A percentile compares a stretch with the other conserved stretches of the same genome.
phyloP scores from a whole-genome alignment of 768 basidiomycete species.

The Sporobolomyces phaffii region DNA sequence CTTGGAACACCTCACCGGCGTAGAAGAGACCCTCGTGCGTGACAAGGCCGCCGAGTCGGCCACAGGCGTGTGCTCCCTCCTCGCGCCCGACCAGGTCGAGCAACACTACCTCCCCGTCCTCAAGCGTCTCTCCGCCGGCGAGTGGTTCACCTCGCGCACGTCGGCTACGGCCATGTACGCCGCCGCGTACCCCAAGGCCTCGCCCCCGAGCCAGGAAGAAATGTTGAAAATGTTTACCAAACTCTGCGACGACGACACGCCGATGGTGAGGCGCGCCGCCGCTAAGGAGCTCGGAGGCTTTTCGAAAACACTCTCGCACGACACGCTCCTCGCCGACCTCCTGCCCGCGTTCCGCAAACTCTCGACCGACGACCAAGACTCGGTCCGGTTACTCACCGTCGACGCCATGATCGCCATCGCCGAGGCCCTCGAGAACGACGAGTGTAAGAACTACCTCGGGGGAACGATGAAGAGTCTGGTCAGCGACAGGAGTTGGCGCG shows the following conservation, averaged over 20 bases:
- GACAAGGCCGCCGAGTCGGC: slow-evolving; percentile 98
- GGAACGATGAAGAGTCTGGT: slow-evolving; percentile 82
- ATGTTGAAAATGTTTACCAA: slow-evolving; percentile 74
- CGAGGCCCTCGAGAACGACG: slow-evolving; percentile 71
- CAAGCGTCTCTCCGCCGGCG: slow-evolving; percentile 79
- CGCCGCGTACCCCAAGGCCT: slow-evolving; percentile 63
- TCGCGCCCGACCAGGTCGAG: slow-evolving; percentile 75
- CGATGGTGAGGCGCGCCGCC: slow-evolving; percentile 94
- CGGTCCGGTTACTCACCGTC: slow-evolving; percentile 88
- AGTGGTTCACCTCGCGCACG: slow-evolving; percentile 98
- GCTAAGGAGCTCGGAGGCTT: slow-evolving; percentile 81
- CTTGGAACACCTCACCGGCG: slow-evolving; percentile 87
- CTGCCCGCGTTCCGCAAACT: slow-evolving; percentile 88
- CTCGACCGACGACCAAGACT: slow-evolving; percentile 94
- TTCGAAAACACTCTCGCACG: slow-evolving; percentile 67
- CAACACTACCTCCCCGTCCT: slow-evolving; percentile 85
- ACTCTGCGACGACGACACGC: slow-evolving; percentile 87
- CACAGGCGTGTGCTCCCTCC: slow-evolving; percentile 72
- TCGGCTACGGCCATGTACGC: slow-evolving; percentile 91
- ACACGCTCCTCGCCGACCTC: slow-evolving; percentile 75
- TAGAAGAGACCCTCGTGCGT: slow-evolving; percentile 94
- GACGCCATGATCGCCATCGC: slow-evolving; percentile 92
- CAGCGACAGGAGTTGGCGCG: slow-evolving; percentile 95
- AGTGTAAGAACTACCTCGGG: slow-evolving; percentile 82
- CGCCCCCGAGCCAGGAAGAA: slow-evolving; percentile 61